Conservation (phyloP, 371 early-diverging fungal species). For the Dinochytrium kinnereticum region DNA sequence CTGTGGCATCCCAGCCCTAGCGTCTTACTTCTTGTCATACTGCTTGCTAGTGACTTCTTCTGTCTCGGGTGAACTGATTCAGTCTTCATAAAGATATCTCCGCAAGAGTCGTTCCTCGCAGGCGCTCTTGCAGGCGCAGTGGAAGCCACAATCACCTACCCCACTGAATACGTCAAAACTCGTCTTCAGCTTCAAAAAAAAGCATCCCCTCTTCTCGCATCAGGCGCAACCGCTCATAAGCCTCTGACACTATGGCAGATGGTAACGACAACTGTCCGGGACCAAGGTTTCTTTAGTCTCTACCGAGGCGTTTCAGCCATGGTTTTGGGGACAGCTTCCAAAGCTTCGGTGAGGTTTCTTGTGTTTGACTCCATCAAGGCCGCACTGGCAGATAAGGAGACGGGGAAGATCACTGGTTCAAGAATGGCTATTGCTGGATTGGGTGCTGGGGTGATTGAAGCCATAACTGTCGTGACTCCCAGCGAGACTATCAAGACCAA, state of each 20-base stretch:
- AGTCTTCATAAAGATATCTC: slow-evolving; percentile 6
- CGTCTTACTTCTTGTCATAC: too few species aligned
- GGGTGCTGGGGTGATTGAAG: slow-evolving; percentile 88
- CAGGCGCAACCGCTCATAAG: not conserved
- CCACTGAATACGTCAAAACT: slow-evolving; percentile 93
- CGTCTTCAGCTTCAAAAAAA: slow-evolving; percentile 82
- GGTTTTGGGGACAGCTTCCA: slow-evolving; percentile 87
- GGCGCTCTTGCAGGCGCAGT: slow-evolving; percentile 88
- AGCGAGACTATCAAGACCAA: slow-evolving; percentile 89
- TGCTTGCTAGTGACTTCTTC: too few species aligned
- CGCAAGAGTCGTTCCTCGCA: slow-evolving; percentile 54
- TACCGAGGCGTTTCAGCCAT: slow-evolving; percentile 85
- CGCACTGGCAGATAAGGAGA: slow-evolving; percentile 66
- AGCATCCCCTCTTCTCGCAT: slow-evolving; percentile 48
- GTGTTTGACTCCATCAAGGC: slow-evolving; percentile 85
- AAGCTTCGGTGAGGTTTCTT: slow-evolving; percentile 90
- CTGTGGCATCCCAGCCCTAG: too few species aligned
- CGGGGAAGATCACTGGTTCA: slow-evolving; percentile 66
- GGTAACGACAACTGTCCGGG: slow-evolving; percentile 59
- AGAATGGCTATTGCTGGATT: slow-evolving; percentile 70
- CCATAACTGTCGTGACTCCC: slow-evolving; percentile 83
- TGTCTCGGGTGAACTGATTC: not conserved
- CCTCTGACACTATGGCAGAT: slow-evolving; percentile 11
- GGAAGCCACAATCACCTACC: slow-evolving; percentile 87
- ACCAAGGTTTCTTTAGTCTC: slow-evolving; percentile 72